Conservation (phyloP, 2,329 filamentous ascomycete species). For the Hypomyces perniciosus region DNA sequence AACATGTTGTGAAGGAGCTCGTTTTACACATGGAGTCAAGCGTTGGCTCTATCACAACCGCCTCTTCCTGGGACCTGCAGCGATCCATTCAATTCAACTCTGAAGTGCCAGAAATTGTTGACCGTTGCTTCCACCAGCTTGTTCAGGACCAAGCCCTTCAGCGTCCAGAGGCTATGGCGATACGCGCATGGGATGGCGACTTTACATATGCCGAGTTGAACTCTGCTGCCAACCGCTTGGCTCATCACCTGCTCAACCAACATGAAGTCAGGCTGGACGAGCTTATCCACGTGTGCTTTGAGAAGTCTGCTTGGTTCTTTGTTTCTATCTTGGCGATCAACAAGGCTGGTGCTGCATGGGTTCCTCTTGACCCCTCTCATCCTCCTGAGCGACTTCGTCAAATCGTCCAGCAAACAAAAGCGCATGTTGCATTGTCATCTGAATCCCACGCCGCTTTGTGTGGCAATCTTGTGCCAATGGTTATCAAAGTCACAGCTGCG, state of each 20-base stretch:
- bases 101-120: neutral
- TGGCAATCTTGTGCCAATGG: neutral
- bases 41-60: neutral
- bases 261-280: slow-evolving; percentile 13
- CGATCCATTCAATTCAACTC: neutral
- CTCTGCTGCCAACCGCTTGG: slow-evolving; percentile 8
- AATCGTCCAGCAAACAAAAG: slow-evolving; percentile 4
- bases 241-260: slow-evolving; percentile 4
- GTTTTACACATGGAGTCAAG: neutral
- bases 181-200: slow-evolving; percentile 18
- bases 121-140: slow-evolving; percentile 3
- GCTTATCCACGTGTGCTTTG: slow-evolving; percentile 9
- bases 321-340: slow-evolving; percentile 15
- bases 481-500: neutral
- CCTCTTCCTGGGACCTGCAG: neutral
- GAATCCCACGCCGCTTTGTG: neutral
- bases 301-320: slow-evolving; percentile 14
- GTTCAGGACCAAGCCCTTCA: slow-evolving; percentile 1
- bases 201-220: slow-evolving; percentile 34
- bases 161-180: neutral
- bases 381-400: slow-evolving; percentile 5
- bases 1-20: neutral
- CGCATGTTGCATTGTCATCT: neutral
- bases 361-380: slow-evolving; percentile 12
- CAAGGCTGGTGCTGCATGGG: slow-evolving; percentile 15